Conservation (phyloP, 2,329 filamentous ascomycete species). For the Sporothrix pallida region DNA sequence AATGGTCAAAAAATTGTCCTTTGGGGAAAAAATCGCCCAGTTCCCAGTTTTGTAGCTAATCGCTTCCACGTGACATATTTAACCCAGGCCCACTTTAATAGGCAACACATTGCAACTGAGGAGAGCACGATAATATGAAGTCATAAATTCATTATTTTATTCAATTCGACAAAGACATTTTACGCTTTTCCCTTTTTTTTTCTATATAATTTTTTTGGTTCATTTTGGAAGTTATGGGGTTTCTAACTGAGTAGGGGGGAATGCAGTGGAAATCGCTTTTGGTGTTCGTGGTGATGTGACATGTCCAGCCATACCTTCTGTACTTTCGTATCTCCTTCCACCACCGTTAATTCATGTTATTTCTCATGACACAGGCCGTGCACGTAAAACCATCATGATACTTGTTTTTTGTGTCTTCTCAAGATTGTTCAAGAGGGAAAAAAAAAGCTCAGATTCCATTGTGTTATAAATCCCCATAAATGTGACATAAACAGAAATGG, state of each 20-base stretch:
- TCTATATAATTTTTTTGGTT: slow-evolving; percentile 24
- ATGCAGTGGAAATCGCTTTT: background rate
- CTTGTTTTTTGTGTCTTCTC: background rate
- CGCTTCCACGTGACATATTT: slow-evolving; percentile 11
- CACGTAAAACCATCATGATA: background rate
- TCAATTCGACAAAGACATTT: background rate
- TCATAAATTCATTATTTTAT: slow-evolving; percentile 14
- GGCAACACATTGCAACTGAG: background rate
- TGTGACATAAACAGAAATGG: slow-evolving; percentile 18
- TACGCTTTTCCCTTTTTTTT: background rate
- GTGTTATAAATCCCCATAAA: background rate
- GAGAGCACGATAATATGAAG: background rate
- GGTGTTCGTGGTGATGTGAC: background rate
- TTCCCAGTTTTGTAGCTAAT: slow-evolving; percentile 20
- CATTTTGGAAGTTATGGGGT: background rate
- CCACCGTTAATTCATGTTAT: background rate
- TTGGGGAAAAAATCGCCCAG: background rate
- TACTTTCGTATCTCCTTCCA: background rate
- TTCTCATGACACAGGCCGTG: background rate
- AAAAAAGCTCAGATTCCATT: slow-evolving; percentile 13
- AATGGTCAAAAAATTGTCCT: background rate
- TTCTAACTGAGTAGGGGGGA: background rate
- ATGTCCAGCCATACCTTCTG: background rate
- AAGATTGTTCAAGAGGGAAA: background rate
- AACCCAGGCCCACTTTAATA: background rate